A percentile compares a stretch with the other conserved stretches of the same genome.
Conservation (phyloP, 2,329 filamentous ascomycete species). For the Setomelanomma holmii region DNA sequence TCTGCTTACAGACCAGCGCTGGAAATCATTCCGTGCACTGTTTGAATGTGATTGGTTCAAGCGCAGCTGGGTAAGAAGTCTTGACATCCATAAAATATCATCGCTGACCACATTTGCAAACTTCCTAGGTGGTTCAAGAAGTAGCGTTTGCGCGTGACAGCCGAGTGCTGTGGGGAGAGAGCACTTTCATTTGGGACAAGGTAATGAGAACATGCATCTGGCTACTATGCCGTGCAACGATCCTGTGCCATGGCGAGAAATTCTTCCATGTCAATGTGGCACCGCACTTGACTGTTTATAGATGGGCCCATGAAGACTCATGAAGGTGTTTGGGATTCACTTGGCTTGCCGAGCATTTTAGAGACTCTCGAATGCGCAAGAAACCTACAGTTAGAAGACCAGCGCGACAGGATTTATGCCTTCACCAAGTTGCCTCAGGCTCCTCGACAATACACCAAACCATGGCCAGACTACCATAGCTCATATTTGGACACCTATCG, state of each 20-base stretch:
- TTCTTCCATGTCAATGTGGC: not conserved
- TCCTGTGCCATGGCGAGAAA: not conserved
- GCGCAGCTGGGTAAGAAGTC: not conserved
- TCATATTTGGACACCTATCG: constrained; percentile 6
- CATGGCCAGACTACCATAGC: constrained; percentile 6
- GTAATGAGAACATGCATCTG: not conserved
- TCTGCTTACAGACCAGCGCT: constrained; percentile 3
- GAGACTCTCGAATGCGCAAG: constrained; percentile 8
- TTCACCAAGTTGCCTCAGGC: constrained; percentile 11
- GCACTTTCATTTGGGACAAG: constrained; percentile 1
- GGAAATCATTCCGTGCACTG: not conserved
- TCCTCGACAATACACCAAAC: not conserved
- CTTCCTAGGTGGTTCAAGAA: constrained; percentile 8
- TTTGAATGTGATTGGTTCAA: constrained; percentile 5
- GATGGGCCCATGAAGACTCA: no score
- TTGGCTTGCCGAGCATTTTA: not conserved
- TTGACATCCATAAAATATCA: not conserved
- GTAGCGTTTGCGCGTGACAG: constrained; percentile 1
- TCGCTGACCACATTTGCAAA: not conserved
- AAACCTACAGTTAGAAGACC: not conserved
- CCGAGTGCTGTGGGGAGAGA: constrained; percentile 5
- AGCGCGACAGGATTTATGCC: constrained; percentile 13
- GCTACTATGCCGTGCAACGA: not conserved
- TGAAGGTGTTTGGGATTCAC: not conserved
- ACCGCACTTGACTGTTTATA: not conserved